Evolutionary conservation across 768 basidiomycete species (phyloP).

Genomic region (Termitomyces sp.): DNA sequence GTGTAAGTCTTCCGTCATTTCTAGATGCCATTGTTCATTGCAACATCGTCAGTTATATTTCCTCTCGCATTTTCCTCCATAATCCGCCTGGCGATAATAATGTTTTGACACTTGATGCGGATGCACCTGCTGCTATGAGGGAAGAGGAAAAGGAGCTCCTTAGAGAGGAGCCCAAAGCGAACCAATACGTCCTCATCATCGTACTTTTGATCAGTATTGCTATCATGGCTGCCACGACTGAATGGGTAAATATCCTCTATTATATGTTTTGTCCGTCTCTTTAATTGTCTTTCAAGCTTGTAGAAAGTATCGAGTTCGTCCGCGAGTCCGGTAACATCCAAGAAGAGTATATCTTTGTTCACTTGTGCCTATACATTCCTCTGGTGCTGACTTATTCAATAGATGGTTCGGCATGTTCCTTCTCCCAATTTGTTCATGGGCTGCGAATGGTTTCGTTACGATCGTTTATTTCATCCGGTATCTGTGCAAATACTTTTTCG

Average conservation of each 20-base stretch:
- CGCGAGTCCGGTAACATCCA: conserved; percentile 34
- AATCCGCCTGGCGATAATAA: conserved; percentile 62
- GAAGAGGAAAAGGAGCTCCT: conserved; percentile 30
- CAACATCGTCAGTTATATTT: conserved; percentile 43
- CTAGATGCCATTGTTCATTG: neutral
- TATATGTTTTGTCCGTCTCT: conserved; percentile 32
- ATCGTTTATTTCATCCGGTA: conserved; percentile 50
- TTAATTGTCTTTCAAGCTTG: conserved; percentile 45
- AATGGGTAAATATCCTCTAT: conserved; percentile 42
- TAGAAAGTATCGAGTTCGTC: conserved; percentile 57
- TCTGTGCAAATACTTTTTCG: conserved; percentile 33
- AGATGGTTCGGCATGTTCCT: conserved; percentile 74
- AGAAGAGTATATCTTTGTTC: conserved; percentile 37
- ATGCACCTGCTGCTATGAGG: conserved; percentile 39
- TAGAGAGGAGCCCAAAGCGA: conserved; percentile 45
- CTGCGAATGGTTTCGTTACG: conserved; percentile 62
- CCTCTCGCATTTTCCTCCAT: conserved; percentile 63
- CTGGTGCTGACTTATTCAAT: neutral
- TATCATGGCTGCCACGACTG: conserved; percentile 64
- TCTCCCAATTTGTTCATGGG: conserved; percentile 68
- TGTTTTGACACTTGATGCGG: conserved; percentile 30
- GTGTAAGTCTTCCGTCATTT: conserved; percentile 36
- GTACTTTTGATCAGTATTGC: conserved; percentile 48
- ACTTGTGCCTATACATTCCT: neutral
- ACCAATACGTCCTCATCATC: conserved; percentile 54